phyloP scores from a whole-genome alignment of 2,329 filamentous ascomycete species.

The Esteya vermicola region DNA sequence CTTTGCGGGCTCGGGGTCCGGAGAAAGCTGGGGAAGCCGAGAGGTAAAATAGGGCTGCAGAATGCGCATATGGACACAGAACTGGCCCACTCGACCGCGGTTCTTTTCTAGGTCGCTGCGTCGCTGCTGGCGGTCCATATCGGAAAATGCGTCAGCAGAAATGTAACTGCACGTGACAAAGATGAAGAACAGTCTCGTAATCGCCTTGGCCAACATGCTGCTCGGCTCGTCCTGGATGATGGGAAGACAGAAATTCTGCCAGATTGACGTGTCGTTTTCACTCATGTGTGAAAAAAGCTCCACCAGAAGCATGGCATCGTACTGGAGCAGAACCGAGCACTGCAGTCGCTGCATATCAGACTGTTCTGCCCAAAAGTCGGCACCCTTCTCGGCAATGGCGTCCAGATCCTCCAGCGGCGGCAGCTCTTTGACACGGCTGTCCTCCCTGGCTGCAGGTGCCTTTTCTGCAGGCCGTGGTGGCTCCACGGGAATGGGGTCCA shows the following conservation, averaged over 20 bases:
- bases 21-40: not conserved
- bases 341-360: constrained; percentile 8
- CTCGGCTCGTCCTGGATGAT: not conserved
- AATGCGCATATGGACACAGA: constrained; percentile 11
- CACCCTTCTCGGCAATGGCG: constrained; percentile 7
- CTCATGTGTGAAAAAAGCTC: constrained; percentile 2
- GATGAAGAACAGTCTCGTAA: constrained; percentile 12
- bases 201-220: not conserved
- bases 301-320: constrained; percentile 1
- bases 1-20: too few relatives aligned
- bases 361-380: constrained; percentile 5
- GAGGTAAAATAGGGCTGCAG: constrained; percentile 9
- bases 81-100: constrained; percentile 7
- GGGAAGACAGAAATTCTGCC: constrained; percentile 6
- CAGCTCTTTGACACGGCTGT: not conserved
- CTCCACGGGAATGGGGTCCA: not conserved
- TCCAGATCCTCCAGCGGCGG: constrained; percentile 2
- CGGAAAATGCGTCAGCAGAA: constrained; percentile 1
- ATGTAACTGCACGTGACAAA: constrained; percentile 9
- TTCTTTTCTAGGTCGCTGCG: constrained; percentile 3
- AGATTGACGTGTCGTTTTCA: constrained; percentile 2
- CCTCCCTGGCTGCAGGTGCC: too few relatives aligned
- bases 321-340: constrained; percentile 5
- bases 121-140: constrained; percentile 1
- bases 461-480: not conserved